Percentiles rank a stretch among this genome's conserved stretches.
Conservation (phyloP, 2,329 filamentous ascomycete species). For the Chaetomium olivaceum region DNA sequence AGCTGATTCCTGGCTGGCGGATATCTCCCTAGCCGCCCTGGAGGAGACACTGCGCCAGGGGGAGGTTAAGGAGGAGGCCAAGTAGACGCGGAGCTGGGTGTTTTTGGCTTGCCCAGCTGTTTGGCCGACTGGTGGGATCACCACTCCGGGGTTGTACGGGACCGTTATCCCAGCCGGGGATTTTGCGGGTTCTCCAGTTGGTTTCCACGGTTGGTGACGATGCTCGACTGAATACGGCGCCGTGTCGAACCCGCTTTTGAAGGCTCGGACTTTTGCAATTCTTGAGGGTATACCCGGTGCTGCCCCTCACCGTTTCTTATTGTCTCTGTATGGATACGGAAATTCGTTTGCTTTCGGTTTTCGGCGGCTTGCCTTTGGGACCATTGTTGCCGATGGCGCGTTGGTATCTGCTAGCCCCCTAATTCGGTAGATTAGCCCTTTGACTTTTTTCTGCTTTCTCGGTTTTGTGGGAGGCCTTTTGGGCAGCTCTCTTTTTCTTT, state of each 20-base stretch:
- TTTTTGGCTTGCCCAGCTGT: background rate
- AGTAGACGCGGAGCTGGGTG: too few relatives aligned
- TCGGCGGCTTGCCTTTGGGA: background rate
- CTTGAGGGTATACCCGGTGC: conserved; percentile 30
- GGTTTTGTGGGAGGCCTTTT: background rate
- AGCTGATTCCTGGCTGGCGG: background rate
- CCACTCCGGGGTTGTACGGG: background rate
- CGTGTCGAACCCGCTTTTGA: background rate
- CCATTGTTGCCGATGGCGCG: background rate
- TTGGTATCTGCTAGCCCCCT: background rate
- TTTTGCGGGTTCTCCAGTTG: background rate
- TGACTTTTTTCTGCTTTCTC: background rate
- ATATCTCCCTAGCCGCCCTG: background rate
- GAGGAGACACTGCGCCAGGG: background rate
- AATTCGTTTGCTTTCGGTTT: conserved; percentile 7
- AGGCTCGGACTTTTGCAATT: conserved; percentile 1
- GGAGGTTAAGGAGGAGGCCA: background rate
- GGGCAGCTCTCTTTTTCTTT: background rate
- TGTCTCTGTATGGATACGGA: conserved; percentile 18
- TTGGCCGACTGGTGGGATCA: background rate
- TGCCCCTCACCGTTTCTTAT: conserved; percentile 22
- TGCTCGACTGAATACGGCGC: background rate
- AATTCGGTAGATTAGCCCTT: background rate
- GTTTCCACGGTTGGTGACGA: background rate
- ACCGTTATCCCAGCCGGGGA: background rate